Evolutionary conservation across 805 yeast genomes (phyloP).

Genomic region (Candida ovalis): DNA sequence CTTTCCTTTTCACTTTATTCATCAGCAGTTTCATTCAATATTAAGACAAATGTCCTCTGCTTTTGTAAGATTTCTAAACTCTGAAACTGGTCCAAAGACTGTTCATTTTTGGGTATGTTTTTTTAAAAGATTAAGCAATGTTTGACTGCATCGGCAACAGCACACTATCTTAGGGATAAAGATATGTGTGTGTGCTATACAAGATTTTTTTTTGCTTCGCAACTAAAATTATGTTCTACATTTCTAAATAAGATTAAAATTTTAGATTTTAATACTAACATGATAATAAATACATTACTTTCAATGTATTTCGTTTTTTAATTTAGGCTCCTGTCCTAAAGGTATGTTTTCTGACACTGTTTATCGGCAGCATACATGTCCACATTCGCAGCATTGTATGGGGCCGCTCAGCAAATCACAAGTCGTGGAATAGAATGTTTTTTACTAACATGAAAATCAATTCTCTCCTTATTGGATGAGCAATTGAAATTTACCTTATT

Average conservation of each 20-base stretch:
- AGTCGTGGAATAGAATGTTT: not conserved
- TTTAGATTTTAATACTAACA: not conserved
- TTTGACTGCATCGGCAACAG: no score
- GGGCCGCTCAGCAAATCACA: no score
- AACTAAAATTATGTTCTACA: no score
- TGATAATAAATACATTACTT: constrained; percentile 1
- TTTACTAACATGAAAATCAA: not conserved
- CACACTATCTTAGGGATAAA: no score
- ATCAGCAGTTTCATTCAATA: not conserved
- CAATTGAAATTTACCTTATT: not conserved
- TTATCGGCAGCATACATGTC: no score
- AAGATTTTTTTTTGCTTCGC: no score
- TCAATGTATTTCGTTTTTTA: not conserved
- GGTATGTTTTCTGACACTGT: constrained; percentile 31
- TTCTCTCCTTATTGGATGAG: not conserved
- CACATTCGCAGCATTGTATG: no score
- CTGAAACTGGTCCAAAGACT: constrained; percentile 96
- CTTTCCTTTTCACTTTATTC: no score
- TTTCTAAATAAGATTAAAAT: no score
- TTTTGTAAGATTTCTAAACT: constrained; percentile 67
- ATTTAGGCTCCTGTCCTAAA: constrained; percentile 56
- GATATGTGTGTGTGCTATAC: no score
- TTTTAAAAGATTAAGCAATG: not conserved
- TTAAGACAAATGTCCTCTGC: constrained; percentile 39
- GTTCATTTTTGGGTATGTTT: constrained; percentile 89